Percentiles rank a stretch among this genome's conserved stretches.
These are phyloP conservation scores for Pseudonectria buxi DNA, from an alignment of 2,329 filamentous ascomycete genomes.

Conservation along the genomic window DNA sequence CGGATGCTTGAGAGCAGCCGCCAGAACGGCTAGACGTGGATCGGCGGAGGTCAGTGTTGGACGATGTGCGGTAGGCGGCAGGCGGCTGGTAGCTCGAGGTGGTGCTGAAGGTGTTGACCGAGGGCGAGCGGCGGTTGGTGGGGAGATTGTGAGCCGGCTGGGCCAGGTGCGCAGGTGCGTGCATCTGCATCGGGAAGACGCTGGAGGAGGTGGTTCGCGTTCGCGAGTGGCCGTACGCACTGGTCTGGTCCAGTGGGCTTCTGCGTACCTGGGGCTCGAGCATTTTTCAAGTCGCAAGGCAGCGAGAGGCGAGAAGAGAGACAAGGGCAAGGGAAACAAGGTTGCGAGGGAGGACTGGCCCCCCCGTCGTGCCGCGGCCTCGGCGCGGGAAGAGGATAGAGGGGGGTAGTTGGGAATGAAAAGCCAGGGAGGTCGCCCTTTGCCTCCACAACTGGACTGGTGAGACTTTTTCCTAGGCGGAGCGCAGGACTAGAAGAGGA, in stretches of 20 bases:
- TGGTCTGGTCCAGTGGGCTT: conserved; percentile 28
- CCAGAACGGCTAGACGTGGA: conserved; percentile 76
- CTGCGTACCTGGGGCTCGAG: conserved; percentile 27
- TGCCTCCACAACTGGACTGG: too few species aligned
- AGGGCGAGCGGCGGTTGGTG: conserved; percentile 51
- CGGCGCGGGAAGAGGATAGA: not conserved
- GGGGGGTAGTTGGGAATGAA: not conserved
- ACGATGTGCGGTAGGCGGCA: conserved; percentile 50
- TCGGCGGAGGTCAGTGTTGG: conserved; percentile 56
- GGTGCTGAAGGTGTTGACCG: conserved; percentile 64
- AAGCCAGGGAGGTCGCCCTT: not conserved
- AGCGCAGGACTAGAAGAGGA: not conserved
- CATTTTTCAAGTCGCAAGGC: conserved; percentile 14
- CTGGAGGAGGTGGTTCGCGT: conserved; percentile 52
- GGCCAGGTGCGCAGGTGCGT: conserved; percentile 22
- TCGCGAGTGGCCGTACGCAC: conserved; percentile 46
- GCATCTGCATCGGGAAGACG: conserved; percentile 36
- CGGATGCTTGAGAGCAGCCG: conserved; percentile 49
- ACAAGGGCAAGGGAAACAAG: not conserved
- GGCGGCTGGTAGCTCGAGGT: conserved; percentile 60
- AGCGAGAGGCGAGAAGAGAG: not conserved
- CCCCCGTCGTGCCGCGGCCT: not conserved
- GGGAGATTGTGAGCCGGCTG: conserved; percentile 25
- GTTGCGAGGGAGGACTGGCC: not conserved
- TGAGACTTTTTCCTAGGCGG: too few species aligned